phyloP scores from a whole-genome alignment of 202 grass and related monocot genomes.

The Cymbopogon flexuosus region DNA sequence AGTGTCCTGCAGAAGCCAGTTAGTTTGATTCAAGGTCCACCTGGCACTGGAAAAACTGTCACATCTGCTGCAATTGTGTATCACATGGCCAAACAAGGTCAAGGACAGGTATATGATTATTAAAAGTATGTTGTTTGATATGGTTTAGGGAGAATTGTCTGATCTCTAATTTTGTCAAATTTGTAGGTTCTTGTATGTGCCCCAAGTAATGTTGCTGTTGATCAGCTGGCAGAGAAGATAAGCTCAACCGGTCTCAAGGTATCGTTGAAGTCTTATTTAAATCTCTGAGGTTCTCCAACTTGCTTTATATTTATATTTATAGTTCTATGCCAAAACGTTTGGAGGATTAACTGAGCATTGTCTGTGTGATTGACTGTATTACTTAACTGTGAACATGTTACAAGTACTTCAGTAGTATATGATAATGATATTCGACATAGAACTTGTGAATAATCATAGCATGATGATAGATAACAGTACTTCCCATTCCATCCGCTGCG shows the following conservation, averaged over 20 bases:
- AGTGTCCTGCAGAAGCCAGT: conserved; percentile 98
- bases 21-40: conserved; percentile 99
- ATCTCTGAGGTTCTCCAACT: background rate
- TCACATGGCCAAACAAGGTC: conserved; percentile 99
- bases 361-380: background rate
- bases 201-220: conserved; percentile 98
- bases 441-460: background rate
- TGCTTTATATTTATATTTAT: background rate
- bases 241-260: conserved; percentile 93
- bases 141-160: background rate
- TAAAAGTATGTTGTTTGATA: background rate
- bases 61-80: conserved; percentile 99
- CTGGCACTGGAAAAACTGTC: conserved; percentile 96
- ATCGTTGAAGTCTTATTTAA: conserved; percentile 8
- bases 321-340: background rate
- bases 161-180: conserved; percentile 1
- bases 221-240: conserved; percentile 97
- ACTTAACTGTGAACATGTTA: background rate
- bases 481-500: background rate
- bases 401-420: background rate
- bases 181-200: conserved; percentile 91
- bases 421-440: background rate
- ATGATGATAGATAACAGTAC: background rate
- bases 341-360: background rate
- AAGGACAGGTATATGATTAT: conserved; percentile 76